These are phyloP conservation scores for Syzygium syzygioides DNA, from an alignment of 441 rosid species.

Conservation along the genomic window DNA sequence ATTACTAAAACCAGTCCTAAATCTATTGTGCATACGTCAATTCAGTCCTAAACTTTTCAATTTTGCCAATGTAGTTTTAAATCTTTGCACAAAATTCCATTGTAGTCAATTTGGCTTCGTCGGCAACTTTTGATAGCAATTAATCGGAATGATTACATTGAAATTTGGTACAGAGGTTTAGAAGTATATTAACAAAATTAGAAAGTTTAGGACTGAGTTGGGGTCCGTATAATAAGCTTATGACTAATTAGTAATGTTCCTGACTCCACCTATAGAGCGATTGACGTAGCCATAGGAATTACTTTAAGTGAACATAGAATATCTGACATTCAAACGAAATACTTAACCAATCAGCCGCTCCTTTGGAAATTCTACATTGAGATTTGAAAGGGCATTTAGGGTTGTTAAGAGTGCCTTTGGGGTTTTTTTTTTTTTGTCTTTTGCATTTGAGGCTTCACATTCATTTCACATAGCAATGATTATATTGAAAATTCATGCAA, in stretches of 20 bases:
- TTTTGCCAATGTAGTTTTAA: neutral
- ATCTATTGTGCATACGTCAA: neutral
- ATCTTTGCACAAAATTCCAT: rapidly evolving
- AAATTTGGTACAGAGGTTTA: neutral
- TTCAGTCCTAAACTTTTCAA: neutral
- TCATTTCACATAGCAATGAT: neutral
- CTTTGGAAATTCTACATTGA: neutral
- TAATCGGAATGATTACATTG: neutral
- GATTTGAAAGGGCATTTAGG: neutral
- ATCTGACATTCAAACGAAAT: neutral
- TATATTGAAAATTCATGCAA: neutral
- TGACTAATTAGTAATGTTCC: neutral
- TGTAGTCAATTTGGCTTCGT: rapidly evolving
- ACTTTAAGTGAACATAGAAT: neutral
- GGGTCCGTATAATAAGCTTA: rapidly evolving
- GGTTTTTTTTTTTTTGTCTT: neutral
- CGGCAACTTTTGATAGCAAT: neutral
- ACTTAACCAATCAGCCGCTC: neutral
- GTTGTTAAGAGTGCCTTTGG: neutral
- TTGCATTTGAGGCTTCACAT: neutral
- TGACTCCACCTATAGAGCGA: neutral
- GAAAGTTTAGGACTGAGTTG: neutral
- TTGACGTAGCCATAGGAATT: rapidly evolving
- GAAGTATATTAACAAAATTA: neutral
- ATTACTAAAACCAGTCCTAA: neutral